Base-by-base conservation (phyloP, 768 basidiomycete species). In the Hygrophoropsis aurantiaca region DNA sequence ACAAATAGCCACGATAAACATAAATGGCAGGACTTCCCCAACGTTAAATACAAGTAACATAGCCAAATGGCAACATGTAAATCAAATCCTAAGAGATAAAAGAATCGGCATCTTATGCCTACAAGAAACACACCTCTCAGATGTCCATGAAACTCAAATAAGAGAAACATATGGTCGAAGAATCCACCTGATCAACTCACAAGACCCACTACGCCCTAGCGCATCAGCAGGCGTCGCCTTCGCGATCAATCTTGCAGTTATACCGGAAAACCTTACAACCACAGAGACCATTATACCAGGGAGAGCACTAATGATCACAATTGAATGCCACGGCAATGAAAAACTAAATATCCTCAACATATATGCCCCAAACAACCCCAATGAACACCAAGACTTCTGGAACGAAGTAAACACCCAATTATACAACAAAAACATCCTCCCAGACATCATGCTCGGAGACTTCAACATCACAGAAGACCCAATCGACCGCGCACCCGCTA, bases 391-490 rank as follows among this genome's bases (percentile, higher is more conserved):
- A 2, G 7, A 1, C 0, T 65, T 60, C 44, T 65, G 60, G 59
- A 1, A 21, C 11, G 5, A 13, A 46, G 4, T 21, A 19, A 4
- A 1, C n/a, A 25, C 11, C 2, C 0, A 13, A 43, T 16, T 40
- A 44, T 43, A 0, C 0, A 8, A 15, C 36, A 4, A 11, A 41
- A n/a, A n/a, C n/a, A n/a, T n/a, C 1, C n/a, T 41, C 37, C 67
- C 63, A 4, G 65, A 75, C 24, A 11, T 73, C 0, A 47, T 79
- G 39, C 25, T 67, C 0, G 74, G 74, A 0, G 74, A 79, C 48
- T 69, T 70, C 34, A 78, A 79, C 50, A 21, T 76, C 1, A 66
- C 69, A 0, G 72, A 77, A 45, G 68, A 72, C 1, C 15, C 50
- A 0, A 45, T 75, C 0, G 75, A 77, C 46, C 10, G 69, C 0